These are phyloP conservation scores for Choiromyces venosus DNA, from an alignment of 495 filamentous ascomycete species.

Conservation along the genomic window DNA sequence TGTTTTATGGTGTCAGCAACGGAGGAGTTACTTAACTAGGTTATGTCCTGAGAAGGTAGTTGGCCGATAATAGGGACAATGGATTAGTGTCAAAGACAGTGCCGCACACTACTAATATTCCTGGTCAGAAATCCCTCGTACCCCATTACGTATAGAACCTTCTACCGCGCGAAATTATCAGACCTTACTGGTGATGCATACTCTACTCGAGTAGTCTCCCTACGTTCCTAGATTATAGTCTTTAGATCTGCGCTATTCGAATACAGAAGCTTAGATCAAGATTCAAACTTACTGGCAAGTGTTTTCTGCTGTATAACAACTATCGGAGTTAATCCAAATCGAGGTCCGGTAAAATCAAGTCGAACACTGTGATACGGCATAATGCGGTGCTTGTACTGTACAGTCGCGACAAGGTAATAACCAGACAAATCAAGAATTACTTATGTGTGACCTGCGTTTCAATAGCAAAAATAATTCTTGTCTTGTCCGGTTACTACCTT, in stretches of 20 bases:
- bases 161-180: neutral
- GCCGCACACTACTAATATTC: neutral
- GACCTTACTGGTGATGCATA: neutral
- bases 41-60: neutral
- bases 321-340: neutral
- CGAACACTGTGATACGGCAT: neutral
- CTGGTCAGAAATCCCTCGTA: neutral
- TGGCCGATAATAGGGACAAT: neutral
- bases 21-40: neutral
- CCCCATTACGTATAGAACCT: neutral
- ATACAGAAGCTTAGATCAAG: neutral
- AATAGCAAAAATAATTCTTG: too few species aligned
- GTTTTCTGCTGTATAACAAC: neutral
- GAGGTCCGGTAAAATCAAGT: neutral
- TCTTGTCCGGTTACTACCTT: too few species aligned
- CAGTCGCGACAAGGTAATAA: too few species aligned
- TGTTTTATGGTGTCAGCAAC: neutral
- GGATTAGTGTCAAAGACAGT: neutral
- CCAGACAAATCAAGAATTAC: too few species aligned
- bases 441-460: too few species aligned
- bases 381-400: too few species aligned
- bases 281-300: neutral
- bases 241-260: neutral
- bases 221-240: neutral
- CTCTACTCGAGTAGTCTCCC: neutral